Evolutionary conservation across 805 yeast genomes (phyloP).

Genomic region (Metschnikowia anglica): DNA sequence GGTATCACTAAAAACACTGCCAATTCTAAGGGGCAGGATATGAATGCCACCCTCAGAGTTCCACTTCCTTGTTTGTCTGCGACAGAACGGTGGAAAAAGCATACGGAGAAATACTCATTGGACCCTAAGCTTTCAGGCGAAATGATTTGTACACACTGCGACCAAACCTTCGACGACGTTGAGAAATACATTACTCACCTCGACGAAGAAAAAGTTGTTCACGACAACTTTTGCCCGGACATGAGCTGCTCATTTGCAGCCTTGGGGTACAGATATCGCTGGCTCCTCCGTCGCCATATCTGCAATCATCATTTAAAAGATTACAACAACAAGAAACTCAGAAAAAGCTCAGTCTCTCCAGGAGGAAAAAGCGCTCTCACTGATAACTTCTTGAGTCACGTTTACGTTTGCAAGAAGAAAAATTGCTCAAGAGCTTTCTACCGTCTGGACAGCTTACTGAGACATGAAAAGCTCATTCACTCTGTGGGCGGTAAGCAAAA

Average conservation of each 20-base stretch:
- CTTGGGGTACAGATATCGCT: constrained; percentile 16
- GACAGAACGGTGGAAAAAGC: constrained; percentile 10
- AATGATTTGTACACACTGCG: constrained; percentile 17
- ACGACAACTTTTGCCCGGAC: constrained; percentile 21
- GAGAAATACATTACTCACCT: constrained; percentile 14
- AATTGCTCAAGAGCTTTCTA: constrained; percentile 20
- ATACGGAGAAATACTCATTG: constrained; percentile 1
- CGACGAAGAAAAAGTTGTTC: constrained; percentile 13
- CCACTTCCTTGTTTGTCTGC: constrained; percentile 13
- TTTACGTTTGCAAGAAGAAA: constrained; percentile 18
- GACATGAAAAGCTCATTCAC: constrained; percentile 19
- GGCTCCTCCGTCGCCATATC: constrained; percentile 20
- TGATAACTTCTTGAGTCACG: constrained; percentile 13
- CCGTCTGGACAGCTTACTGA: constrained; percentile 21
- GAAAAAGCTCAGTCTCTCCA: constrained; percentile 6
- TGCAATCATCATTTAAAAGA: constrained; percentile 21
- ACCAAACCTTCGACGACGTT: constrained; percentile 11
- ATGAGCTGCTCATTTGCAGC: constrained; percentile 14
- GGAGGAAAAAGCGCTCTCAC: constrained; percentile 7
- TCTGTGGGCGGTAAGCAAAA: constrained; percentile 8
- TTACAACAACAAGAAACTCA: constrained; percentile 15
- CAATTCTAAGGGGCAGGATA: constrained; percentile 2
- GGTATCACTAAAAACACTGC: background rate
- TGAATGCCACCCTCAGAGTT: constrained; percentile 1
- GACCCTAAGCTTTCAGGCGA: constrained; percentile 9